Conservation (phyloP, 345 rosid species). For the Ceriops decandra region DNA sequence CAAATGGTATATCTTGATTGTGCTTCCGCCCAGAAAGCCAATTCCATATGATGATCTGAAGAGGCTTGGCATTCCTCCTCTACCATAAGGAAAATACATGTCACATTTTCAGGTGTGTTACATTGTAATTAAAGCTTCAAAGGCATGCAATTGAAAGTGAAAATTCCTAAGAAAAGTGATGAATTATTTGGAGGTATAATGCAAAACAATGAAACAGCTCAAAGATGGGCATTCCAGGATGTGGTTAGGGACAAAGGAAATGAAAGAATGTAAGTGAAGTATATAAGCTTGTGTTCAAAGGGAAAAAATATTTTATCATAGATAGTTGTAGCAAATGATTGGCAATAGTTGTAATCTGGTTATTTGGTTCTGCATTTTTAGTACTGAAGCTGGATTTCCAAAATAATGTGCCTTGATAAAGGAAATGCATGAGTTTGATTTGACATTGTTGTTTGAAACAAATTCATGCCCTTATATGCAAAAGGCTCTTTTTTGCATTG, state of each 20-base stretch:
- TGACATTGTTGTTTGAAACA: too few relatives aligned
- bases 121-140: not conserved
- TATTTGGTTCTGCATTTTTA: too few relatives aligned
- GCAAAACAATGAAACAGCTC: too few relatives aligned
- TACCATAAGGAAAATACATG: constrained; percentile 89
- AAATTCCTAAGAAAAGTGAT: too few relatives aligned
- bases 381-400: too few relatives aligned
- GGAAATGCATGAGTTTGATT: too few relatives aligned
- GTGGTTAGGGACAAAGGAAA: not conserved
- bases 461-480: too few relatives aligned
- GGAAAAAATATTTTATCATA: too few relatives aligned
- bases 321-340: too few relatives aligned
- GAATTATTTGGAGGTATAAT: too few relatives aligned
- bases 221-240: not conserved
- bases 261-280: not conserved
- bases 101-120: constrained; percentile 61
- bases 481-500: not conserved
- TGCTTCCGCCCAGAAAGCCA: constrained; percentile 48
- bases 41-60: constrained; percentile 76
- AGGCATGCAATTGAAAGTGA: not conserved
- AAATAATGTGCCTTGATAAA: too few relatives aligned
- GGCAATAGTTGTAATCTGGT: too few relatives aligned
- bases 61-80: constrained; percentile 84
- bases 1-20: constrained; percentile 8
- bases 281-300: not conserved